These are phyloP conservation scores for Pseudozyma flocculosa DNA, from an alignment of 1,284 basidiomycete species.

Conservation along the genomic window DNA sequence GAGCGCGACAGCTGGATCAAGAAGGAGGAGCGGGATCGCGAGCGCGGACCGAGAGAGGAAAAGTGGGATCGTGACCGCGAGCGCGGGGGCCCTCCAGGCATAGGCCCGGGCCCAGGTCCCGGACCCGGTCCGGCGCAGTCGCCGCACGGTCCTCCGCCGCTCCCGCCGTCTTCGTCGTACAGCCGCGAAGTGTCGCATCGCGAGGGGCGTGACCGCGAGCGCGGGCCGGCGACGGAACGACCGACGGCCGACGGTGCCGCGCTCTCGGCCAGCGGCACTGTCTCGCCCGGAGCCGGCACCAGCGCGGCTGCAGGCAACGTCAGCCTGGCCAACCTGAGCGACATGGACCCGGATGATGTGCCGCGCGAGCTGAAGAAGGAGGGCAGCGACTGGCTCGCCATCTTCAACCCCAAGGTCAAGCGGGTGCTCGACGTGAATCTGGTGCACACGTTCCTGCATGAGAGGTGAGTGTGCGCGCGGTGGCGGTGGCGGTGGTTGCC, in stretches of 20 bases:
- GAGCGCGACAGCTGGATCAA: constrained; percentile 48
- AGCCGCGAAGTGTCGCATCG: constrained; percentile 26
- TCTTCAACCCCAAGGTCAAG: constrained; percentile 85
- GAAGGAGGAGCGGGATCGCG: constrained; percentile 46
- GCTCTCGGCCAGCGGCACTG: constrained; percentile 13
- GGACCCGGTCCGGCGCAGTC: constrained; percentile 34
- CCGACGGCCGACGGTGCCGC: constrained; percentile 11
- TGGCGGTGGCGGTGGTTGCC: no score
- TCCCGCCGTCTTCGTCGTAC: constrained; percentile 34
- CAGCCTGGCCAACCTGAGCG: constrained; percentile 49
- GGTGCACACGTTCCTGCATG: constrained; percentile 87
- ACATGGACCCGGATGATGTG: constrained; percentile 57
- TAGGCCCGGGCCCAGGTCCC: constrained; percentile 9
- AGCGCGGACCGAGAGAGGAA: constrained; percentile 33
- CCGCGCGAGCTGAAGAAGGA: constrained; percentile 69
- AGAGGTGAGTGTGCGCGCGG: constrained; percentile 64
- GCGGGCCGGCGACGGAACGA: constrained; percentile 5
- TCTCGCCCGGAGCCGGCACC: constrained; percentile 17
- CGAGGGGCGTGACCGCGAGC: constrained; percentile 25
- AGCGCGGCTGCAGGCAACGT: constrained; percentile 45
- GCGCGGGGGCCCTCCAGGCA: constrained; percentile 17
- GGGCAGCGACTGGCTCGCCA: constrained; percentile 89
- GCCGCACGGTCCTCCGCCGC: constrained; percentile 35
- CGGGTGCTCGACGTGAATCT: constrained; percentile 80
- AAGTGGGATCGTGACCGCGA: constrained; percentile 50